These are phyloP conservation scores for Ophiostoma quercus DNA, from an alignment of 2,329 filamentous ascomycete species.

Conservation along the genomic window DNA sequence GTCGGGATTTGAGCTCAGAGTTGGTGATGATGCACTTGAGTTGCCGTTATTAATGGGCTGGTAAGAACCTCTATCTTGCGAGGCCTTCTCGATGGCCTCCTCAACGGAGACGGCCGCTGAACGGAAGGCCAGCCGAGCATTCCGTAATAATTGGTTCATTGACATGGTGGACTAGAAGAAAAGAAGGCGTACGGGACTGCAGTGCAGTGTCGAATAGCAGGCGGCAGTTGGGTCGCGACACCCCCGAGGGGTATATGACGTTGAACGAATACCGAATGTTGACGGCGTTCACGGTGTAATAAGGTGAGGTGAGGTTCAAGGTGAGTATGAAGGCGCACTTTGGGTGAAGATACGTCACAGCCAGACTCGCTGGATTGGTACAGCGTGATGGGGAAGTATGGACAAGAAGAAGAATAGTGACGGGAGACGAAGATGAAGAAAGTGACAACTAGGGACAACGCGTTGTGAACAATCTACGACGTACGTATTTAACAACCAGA, in stretches of 20 bases:
- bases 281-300: background rate
- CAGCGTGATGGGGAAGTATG: background rate
- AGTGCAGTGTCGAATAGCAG: background rate
- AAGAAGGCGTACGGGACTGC: background rate
- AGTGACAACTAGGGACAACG: background rate
- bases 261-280: background rate
- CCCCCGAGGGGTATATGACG: background rate
- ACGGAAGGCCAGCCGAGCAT: constrained; percentile 13
- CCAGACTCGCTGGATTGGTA: background rate
- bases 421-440: background rate
- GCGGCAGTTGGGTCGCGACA: background rate
- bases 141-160: background rate
- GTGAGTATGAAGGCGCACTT: background rate
- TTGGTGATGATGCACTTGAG: background rate
- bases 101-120: constrained; percentile 14
- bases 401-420: background rate
- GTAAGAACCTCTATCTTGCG: background rate
- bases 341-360: background rate
- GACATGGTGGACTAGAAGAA: background rate
- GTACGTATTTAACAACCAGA: background rate
- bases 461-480: background rate
- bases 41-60: background rate
- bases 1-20: background rate
- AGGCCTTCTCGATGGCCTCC: constrained; percentile 11
- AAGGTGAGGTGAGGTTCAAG: background rate